These are phyloP conservation scores for Chenopodium album DNA, from an alignment of 148 eudicot species.

Conservation along the genomic window DNA sequence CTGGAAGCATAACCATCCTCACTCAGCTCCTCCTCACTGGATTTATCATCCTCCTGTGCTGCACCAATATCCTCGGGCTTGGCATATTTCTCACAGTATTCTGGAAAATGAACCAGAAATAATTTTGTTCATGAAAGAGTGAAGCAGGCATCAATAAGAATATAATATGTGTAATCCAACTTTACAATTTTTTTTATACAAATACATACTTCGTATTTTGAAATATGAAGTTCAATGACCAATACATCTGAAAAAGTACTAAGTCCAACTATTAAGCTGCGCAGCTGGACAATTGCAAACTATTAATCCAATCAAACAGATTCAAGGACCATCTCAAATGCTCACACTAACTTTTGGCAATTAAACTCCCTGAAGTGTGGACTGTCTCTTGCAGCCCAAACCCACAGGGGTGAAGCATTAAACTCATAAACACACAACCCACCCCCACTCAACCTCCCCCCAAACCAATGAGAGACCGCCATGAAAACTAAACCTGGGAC, in stretches of 20 bases:
- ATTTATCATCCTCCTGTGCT: conserved; percentile 46
- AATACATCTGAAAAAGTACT: neutral
- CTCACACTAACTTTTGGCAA: too few species aligned
- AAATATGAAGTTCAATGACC: neutral
- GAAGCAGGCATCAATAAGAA: neutral
- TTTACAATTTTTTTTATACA: too few species aligned
- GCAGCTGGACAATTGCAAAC: neutral
- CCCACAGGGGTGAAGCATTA: neutral
- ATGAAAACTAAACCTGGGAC: too few species aligned
- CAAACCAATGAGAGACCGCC: too few species aligned
- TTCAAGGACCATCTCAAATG: neutral
- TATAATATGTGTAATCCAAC: neutral
- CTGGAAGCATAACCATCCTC: conserved; percentile 65
- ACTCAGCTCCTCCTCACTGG: conserved; percentile 78
- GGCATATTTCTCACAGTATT: conserved; percentile 74
- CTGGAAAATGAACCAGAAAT: conserved; percentile 34
- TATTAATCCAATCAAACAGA: neutral
- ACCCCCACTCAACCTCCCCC: too few species aligned
- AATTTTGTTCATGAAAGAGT: neutral
- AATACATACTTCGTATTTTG: neutral
- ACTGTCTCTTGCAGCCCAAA: neutral
- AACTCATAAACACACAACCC: too few species aligned
- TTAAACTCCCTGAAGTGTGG: neutral
- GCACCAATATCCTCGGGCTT: conserved; percentile 65
- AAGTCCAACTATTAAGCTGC: neutral